These are phyloP conservation scores for Fagopyrum tataricum DNA, from an alignment of 148 eudicot genomes.

Conservation along the genomic window DNA sequence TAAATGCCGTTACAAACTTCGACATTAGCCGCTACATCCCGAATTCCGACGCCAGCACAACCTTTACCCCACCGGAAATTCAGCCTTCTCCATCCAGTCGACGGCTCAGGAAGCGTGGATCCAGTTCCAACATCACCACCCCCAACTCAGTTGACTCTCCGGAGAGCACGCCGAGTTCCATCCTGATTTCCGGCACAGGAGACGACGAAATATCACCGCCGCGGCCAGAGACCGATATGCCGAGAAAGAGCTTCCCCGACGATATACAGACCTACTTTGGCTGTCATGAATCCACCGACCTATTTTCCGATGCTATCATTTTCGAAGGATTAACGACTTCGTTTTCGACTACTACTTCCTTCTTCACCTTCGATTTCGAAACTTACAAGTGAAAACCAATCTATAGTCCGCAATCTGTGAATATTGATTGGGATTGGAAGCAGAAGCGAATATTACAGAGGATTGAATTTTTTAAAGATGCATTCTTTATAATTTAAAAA, in stretches of 20 bases:
- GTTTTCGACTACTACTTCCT: background rate
- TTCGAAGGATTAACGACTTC: background rate
- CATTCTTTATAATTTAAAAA: background rate
- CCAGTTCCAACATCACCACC: background rate
- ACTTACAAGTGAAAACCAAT: background rate
- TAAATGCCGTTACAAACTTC: constrained; percentile 74
- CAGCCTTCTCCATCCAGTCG: background rate
- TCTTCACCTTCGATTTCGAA: background rate
- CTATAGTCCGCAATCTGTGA: background rate
- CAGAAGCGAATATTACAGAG: background rate
- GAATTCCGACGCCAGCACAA: constrained; percentile 11
- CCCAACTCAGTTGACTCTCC: background rate
- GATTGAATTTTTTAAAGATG: background rate
- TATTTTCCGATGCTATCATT: background rate
- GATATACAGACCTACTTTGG: constrained; percentile 1
- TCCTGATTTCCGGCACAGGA: background rate
- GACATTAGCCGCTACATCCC: constrained; percentile 75
- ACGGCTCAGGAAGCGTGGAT: background rate
- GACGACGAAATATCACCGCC: background rate
- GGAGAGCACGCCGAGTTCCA: background rate
- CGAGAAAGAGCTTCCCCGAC: background rate
- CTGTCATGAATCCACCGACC: background rate
- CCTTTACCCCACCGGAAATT: background rate
- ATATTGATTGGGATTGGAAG: background rate
- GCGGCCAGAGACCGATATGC: background rate